Conservation (phyloP, 805 yeast species). For the Schwanniomyces sp. region DNA sequence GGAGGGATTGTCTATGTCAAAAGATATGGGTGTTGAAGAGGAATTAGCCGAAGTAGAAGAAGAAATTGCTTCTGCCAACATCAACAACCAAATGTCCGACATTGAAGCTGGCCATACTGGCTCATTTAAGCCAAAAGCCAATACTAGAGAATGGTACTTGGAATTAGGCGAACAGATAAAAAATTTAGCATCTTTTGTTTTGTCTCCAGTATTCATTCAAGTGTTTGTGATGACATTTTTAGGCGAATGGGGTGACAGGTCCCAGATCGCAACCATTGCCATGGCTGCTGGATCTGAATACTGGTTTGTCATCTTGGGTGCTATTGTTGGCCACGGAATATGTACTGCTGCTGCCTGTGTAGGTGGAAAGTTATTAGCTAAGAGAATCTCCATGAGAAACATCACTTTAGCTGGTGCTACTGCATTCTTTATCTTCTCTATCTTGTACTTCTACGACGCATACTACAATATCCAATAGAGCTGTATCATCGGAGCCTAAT, state of each 20-base stretch:
- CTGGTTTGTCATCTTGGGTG: conserved; percentile 86
- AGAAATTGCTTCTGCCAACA: conserved; percentile 69
- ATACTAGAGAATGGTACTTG: conserved; percentile 24
- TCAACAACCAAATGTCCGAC: conserved; percentile 49
- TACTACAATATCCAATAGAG: conserved; percentile 13
- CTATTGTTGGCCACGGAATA: conserved; percentile 81
- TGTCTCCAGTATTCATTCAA: conserved; percentile 92
- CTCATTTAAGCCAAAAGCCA: conserved; percentile 8
- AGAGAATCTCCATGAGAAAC: conserved; percentile 85
- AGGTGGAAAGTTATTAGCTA: conserved; percentile 90
- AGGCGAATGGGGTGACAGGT: conserved; percentile 99
- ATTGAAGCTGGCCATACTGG: conserved; percentile 56
- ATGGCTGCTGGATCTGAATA: conserved; percentile 97
- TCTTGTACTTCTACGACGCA: conserved; percentile 78
- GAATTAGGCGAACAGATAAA: conserved; percentile 41
- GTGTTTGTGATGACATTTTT: conserved; percentile 93
- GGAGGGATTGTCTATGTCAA: conserved; percentile 84
- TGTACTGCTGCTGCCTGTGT: conserved; percentile 90
- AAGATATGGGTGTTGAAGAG: conserved; percentile 84
- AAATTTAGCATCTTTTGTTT: conserved; percentile 58
- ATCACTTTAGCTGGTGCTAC: conserved; percentile 89
- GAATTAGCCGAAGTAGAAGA: conserved; percentile 97
- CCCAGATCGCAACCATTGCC: conserved; percentile 97
- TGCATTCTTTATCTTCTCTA: conserved; percentile 81
- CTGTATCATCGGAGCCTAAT: background rate